Percentiles rank a stretch among this genome's conserved stretches.
These are phyloP conservation scores for Rosa persica DNA, from an alignment of 306 rosid genomes.

Conservation along the genomic window DNA sequence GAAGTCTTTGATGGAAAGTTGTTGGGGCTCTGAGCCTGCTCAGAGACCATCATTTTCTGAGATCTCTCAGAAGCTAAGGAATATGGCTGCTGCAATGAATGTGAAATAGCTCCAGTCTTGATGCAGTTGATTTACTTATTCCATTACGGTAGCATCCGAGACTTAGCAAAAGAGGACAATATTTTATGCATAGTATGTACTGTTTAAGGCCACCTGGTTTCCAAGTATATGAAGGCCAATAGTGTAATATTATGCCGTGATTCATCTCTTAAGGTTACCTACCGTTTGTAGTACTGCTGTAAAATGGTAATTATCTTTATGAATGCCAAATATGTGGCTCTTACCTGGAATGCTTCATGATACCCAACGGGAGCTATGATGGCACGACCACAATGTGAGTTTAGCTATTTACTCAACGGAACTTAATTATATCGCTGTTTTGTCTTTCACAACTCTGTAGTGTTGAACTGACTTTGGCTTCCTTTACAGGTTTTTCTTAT, in stretches of 20 bases:
- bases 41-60: conserved; percentile 90
- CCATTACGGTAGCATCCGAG: conserved; percentile 46
- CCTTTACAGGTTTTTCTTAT: conserved; percentile 25
- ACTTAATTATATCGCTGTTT: neutral
- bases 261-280: conserved; percentile 28
- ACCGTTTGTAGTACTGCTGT: conserved; percentile 43
- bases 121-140: conserved; percentile 34
- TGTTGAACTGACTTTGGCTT: conserved; percentile 16
- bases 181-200: conserved; percentile 47
- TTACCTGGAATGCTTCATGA: conserved; percentile 17
- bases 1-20: conserved; percentile 93
- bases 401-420: neutral
- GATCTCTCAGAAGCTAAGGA: conserved; percentile 95
- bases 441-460: neutral
- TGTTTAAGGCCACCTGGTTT: conserved; percentile 46
- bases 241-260: conserved; percentile 45
- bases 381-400: conserved; percentile 50
- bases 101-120: conserved; percentile 56
- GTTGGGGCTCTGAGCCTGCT: conserved; percentile 88
- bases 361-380: conserved; percentile 22
- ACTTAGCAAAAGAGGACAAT: conserved; percentile 36
- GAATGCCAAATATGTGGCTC: conserved; percentile 19
- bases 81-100: conserved; percentile 93
- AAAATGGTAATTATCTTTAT: conserved; percentile 22
- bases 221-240: conserved; percentile 48